Evolutionary conservation across 805 yeast species (phyloP).

Genomic region (Blastobotrys americana): DNA sequence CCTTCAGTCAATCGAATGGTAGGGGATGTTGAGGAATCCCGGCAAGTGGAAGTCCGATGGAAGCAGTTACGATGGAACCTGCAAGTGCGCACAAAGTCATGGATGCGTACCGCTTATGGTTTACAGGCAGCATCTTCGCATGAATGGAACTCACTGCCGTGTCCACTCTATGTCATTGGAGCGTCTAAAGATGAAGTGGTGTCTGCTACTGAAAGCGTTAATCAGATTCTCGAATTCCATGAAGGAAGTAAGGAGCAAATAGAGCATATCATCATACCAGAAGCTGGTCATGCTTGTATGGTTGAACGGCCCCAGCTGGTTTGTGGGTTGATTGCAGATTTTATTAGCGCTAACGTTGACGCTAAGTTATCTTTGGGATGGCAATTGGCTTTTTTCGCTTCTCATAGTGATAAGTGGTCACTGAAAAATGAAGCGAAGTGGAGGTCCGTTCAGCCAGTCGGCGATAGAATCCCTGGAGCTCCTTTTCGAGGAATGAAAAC

Average conservation of each 20-base stretch:
- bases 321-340: conserved; percentile 55
- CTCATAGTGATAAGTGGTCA: conserved; percentile 68
- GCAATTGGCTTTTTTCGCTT: conserved; percentile 49
- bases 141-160: conserved; percentile 38
- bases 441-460: conserved; percentile 47
- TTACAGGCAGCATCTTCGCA: conserved; percentile 37
- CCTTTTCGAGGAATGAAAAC: conserved; percentile 70
- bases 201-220: conserved; percentile 35
- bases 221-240: conserved; percentile 24
- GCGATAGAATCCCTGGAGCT: conserved; percentile 32
- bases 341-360: conserved; percentile 43
- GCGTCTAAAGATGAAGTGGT: conserved; percentile 55
- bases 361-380: conserved; percentile 59
- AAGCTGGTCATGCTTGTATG: conserved; percentile 61
- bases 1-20: conserved; percentile 54
- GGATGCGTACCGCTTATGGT: conserved; percentile 48
- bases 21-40: conserved; percentile 22
- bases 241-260: conserved; percentile 29
- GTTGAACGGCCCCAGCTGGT: conserved; percentile 57
- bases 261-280: conserved; percentile 31
- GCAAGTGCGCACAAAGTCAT: conserved; percentile 48
- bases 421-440: conserved; percentile 69
- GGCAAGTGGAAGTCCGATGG: conserved; percentile 37
- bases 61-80: conserved; percentile 67
- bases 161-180: conserved; percentile 49